Base-by-base conservation (phyloP, 2,329 filamentous ascomycete species). In the Ophiocordyceps camponoti-floridani region DNA sequence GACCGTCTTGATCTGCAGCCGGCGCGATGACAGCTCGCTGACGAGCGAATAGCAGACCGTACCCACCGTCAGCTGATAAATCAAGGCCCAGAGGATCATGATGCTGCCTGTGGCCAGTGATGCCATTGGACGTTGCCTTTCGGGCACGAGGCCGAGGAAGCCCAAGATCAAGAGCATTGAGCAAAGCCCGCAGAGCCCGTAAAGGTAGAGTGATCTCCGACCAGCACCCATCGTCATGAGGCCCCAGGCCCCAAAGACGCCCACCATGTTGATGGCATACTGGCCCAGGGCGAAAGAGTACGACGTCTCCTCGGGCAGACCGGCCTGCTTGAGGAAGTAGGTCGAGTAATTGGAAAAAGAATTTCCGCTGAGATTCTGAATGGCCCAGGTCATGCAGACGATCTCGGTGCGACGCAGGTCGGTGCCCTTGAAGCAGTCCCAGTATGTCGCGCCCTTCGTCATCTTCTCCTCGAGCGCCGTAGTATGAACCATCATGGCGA, bases 401-500 rank as follows among this genome's bases (percentile, higher is more conserved):
- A 79, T 74, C 62, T 72, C 85, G 2, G 86, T 94, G 26, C 87
- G 76, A 47, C 86, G 80, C 42, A 80, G 66, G 56, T 94, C 80
- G 12, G 75, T 73, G 11, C 86, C 85, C 58, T 72, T 79, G 72
- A 94, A 93, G 64, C 86, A 94, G 60, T 94, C 86, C 53, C 74
- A 62, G 60, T 91, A 94, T 44, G 70, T 78, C 6, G 83, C 76
- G 28, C 85, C 85, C 7, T 66, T 64, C 4, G 83, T 87, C 44
- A 86, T 82, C 60, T 74, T 72, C 56, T 84, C 72, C 58, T 94
- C 87, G 11, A 93, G 66, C 0, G 82, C 81, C 0, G 83, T 88
- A 0, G 86, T 94, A 57, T 93, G 84, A 1, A 86, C 77, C 83
- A 94, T 94, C 84, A 94, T 93, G 53, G 84, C 79, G 43, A 94